Base-by-base conservation (phyloP, 345 rosid genomes). In the Citrus unshiu region DNA sequence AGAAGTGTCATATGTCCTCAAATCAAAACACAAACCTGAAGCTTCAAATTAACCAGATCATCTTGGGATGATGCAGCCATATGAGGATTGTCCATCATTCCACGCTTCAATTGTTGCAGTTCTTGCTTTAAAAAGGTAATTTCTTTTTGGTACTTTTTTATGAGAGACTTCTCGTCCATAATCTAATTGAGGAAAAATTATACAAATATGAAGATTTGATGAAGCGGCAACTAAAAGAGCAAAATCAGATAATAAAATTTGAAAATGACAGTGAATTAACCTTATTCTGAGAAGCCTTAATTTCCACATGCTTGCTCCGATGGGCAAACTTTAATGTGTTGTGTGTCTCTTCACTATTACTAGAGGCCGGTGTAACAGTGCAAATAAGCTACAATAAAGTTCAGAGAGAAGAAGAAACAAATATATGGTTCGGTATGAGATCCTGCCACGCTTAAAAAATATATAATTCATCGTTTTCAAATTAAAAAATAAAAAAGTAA, bases 131-230 rank as follows among this genome's bases (percentile, higher is more conserved):
- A 83, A 77, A 62, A 85, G 63, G 88, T 82, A 79, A 90, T 91
- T 81, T 91, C 95, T 78, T 88, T 91, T 80, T 91, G 92, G 75
- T 91, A 91, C 83, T 87, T 91, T 60, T 91, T 90, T 64, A 91
- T 91, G 76, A 91, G 92, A 67, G 92, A 91, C 81, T 90, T 91
- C 91, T 91, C 95, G 85, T 91, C 95, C 88, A 91, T 79, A 30
- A 91, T 91, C 95, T 91, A 62, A 29, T 65, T 66, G 75, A 78
- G 16, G 34, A 21, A 66, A 39, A 8, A 22, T 9, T 70, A 73
- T 21, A 43, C 27, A 29, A 76, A 81, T 5, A 68, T 19, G 4
- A 80, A 35, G 70, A 75, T 64, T 35, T 14, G 34, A 43, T 80
- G 79, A 77, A 62, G 70, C 34, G 29, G 35, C 35, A 62, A 60